Evolutionary conservation across 768 basidiomycete species (phyloP), one percentile per base, ranked within the genome.

Genomic region (Amanita exitialis): DNA sequence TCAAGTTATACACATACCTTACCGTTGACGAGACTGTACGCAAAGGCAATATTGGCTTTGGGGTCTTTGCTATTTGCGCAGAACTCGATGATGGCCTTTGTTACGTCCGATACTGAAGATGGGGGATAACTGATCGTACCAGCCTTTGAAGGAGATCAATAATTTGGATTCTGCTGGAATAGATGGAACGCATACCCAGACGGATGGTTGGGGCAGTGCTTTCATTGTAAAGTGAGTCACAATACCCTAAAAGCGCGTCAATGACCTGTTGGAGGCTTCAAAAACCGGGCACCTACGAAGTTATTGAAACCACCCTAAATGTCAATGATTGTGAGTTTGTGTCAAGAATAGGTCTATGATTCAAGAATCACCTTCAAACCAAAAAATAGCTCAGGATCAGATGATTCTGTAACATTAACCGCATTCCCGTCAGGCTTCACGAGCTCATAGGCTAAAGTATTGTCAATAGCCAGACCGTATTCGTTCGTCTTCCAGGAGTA

Each of bases 291-390:
- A 23, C 55, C 46, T 47, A 67, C 72, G 53, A 80, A 83, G 54
- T 84, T 84, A 54, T 85, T 82, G 55, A 70, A 60, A 8, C 81
- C 82, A 25, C 82, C 83, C 78, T 82, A 18, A 18, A 1, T 18
- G 10, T 13, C 18, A 41, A 41, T 20, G n/a, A 20, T 5, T 10
- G 32, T 41, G n/a, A 41, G 28, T 20, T 13, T 15, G 20, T 25
- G 16, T 8, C 25, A 6, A 20, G 4, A n/a, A 21, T 6, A 13
- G 21, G 15, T 13, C 6, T n/a, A 12, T 5, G 8, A n/a, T 8
- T 18, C 1, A 46, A 1, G 12, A 18, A 25, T 37, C 39, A 69
- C 71, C 61, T 70, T 71, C 13, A 74, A 51, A 0, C 64, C 75
- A 44, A 68, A 72, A 58, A 75, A 76, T 1, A 77, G 59, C 18